Base-by-base conservation (phyloP, 2,329 filamentous ascomycete species). In the Aureobasidium sp. region DNA sequence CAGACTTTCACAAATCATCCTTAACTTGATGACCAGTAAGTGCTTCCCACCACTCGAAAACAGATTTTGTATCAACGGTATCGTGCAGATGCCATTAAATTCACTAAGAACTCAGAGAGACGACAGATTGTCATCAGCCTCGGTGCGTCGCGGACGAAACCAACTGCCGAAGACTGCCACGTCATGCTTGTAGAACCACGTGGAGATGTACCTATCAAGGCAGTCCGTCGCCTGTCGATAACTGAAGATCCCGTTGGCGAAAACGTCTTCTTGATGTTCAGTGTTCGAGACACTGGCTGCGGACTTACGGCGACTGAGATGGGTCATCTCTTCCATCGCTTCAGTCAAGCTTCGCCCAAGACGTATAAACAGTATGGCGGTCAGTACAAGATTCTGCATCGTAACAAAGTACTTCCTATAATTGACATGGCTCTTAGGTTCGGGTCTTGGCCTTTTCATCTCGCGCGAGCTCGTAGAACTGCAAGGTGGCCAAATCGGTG, bases 381-480 rank as follows among this genome's bases (percentile, higher is more conserved):
- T n/a, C n/a, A n/a, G n/a, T n/a, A n/a, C n/a, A n/a, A n/a, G n/a
- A n/a, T n/a, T n/a, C n/a, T n/a, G n/a, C n/a, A n/a, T n/a, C n/a
- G n/a, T n/a, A n/a, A n/a, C n/a, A n/a, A n/a, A n/a, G n/a, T n/a
- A n/a, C n/a, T n/a, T n/a, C n/a, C n/a, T n/a, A n/a, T n/a, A n/a
- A n/a, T n/a, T n/a, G n/a, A n/a, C n/a, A n/a, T n/a, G n/a, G n/a
- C n/a, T n/a, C n/a, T n/a, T n/a, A 0, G 90, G 88, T 0, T n/a
- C n/a, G n/a, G 90, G 90, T 0, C 81, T 93, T 1, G 90, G 90
- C 0, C 79, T 93, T 0, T 92, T 91, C 72, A 92, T 92, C 65
- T 89, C 87, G 47, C 84, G 89, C 20, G 84, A 88, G 31, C 81
- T 93, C 16, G 89, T 88, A 2, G 90, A 92, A 27, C 56, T 69